Base-by-base conservation (phyloP, 441 rosid species). In the Populus hybrid region DNA sequence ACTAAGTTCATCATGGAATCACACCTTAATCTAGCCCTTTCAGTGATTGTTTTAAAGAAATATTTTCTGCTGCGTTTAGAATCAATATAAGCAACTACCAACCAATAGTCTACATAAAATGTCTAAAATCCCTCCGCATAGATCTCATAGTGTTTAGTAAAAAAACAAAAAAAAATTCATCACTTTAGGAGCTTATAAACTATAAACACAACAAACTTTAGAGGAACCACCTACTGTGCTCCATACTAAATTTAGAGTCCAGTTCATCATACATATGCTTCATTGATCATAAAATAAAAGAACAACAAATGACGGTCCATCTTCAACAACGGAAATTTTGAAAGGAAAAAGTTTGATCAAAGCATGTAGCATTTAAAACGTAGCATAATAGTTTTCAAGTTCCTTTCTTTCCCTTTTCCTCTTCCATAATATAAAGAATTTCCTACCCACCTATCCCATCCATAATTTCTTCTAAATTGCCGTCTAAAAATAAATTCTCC, bases 51-150 rank as follows among this genome's bases (percentile, higher is more conserved):
- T 50, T 8, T 12, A 9, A 21, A 29, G 4, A 68, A 45, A 9
- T 63, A 73, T 12, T 21, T 21, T 36, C 21, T 21, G 31, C 31
- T 23, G 56, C 23, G 21, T 29, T 61, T 2, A 31, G 7, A 11
- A 50, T 73, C 38, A 53, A 31, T 4, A 16, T 9, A 67, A 56
- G 31, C 24, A 73, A 78, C 23, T 12, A 2, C 4, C 24, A 50
- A 72, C 10, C 20, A 40, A 40, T 40, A 40, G 45, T 40, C 45
- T 73, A 24, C 68, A 23, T 68, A 72, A 68, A 73, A 82, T 87
- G 86, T 89, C 72, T 85, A 95, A 85, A 92, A 92, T 92, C 97
- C 88, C 91, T 92, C 97, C 92, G 88, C 93, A 89, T 88, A 88
- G 71, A 74, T 82, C 94, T 92, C 77, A 66, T 75, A 83, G 79